Base-by-base conservation (phyloP, 176 grass and related monocot species). In the Rhynchospora tenuis region DNA sequence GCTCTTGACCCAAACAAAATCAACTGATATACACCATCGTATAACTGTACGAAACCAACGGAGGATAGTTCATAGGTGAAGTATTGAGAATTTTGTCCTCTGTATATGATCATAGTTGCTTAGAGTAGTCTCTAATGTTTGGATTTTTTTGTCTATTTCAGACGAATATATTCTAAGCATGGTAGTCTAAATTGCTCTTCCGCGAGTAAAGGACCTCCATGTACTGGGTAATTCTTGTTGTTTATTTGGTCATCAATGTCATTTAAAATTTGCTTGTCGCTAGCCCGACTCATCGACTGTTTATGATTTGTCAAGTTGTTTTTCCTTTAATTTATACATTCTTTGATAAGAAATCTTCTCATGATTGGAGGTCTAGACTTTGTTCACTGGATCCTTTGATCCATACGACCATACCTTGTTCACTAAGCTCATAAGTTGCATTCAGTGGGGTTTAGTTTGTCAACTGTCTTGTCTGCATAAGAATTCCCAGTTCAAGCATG, bases 31-130 rank as follows among this genome's bases (percentile, higher is more conserved):
- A 85, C 96, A 99, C 70, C 96, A 95, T 15, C 88, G 93, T 2
- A 99, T 99, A 80, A 99, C 96, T 89, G 87, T 95, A 60, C 81
- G 96, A 64, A 95, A 99, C 77, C 89, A 91, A 92, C 85, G 92
- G 96, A 54, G 62, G 57, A 95, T 87, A 93, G 84, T 99, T 42
- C 96, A 95, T 88, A 93, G 91, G 96, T 99, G 70, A 65, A 76
- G 14, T 77, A 15, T 87, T 23, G 73, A 11, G 15, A 67, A 70
- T 84, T 50, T 48, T 54, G 29, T 1, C 68, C 20, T 38, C 77
- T 33, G 27, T 44, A 80, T 80, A 81, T 17, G 19, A 57, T 72
- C 23, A 63, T 10, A 64, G 82, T 43, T 50, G 0, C 28, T 73
- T 73, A 16, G 11, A 57, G 54, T 65, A 82, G 11, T 84, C 64